Conservation (phyloP, 1,284 basidiomycete genomes). For the Meira nashicola region DNA sequence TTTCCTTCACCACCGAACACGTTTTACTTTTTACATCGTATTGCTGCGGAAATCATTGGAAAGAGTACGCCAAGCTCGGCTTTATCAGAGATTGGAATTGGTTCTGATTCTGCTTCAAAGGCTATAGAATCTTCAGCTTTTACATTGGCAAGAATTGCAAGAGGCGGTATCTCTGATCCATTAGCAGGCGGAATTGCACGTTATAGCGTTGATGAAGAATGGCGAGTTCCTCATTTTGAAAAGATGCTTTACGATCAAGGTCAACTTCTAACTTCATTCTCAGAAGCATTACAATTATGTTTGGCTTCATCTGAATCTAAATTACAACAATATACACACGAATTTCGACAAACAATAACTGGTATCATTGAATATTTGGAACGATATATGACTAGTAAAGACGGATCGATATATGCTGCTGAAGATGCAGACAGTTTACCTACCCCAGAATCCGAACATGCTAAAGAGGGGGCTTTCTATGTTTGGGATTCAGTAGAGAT, state of each 20-base stretch:
- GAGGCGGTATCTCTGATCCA: slow-evolving; percentile 58
- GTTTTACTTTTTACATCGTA: slow-evolving; percentile 39
- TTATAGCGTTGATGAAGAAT: slow-evolving; percentile 57
- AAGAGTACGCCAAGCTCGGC: slow-evolving; percentile 12
- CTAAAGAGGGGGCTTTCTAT: slow-evolving; percentile 58
- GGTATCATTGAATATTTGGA: slow-evolving; percentile 55
- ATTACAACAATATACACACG: not conserved
- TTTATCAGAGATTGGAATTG: slow-evolving; percentile 20
- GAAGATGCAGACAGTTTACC: slow-evolving; percentile 58
- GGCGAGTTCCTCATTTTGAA: slow-evolving; percentile 58
- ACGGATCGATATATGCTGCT: slow-evolving; percentile 56
- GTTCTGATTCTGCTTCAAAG: not conserved
- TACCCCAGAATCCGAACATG: slow-evolving; percentile 39
- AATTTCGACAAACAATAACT: slow-evolving; percentile 22
- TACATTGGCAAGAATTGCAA: slow-evolving; percentile 52
- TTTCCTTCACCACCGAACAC: slow-evolving; percentile 52
- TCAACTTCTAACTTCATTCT: slow-evolving; percentile 51
- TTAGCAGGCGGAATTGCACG: slow-evolving; percentile 56
- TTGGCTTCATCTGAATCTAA: not conserved
- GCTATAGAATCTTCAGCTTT: slow-evolving; percentile 27
- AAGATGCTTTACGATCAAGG: slow-evolving; percentile 59
- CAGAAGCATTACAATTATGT: slow-evolving; percentile 43
- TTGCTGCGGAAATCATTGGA: slow-evolving; percentile 11
- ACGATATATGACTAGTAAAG: slow-evolving; percentile 52
- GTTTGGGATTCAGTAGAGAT: slow-evolving; percentile 55